Base-by-base conservation (phyloP, 2,329 filamentous ascomycete genomes). In the Penicillium occitanis region DNA sequence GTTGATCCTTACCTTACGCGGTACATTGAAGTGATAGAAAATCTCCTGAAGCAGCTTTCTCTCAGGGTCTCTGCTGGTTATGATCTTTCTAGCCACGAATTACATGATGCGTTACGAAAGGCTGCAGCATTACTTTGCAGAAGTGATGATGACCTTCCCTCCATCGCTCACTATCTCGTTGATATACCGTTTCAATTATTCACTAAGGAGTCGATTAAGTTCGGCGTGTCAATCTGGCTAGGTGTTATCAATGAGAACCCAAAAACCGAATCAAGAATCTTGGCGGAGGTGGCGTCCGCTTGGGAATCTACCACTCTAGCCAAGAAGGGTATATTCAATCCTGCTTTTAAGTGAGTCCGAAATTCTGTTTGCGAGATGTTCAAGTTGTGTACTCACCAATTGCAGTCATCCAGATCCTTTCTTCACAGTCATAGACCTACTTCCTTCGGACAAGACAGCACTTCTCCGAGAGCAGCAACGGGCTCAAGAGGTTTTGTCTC, bases 231-330 rank as follows among this genome's bases (percentile, higher is more conserved):
- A 3, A 82, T 99, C 6, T 99, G 95, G 95, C 88, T 97, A 68
- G 95, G 95, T 30, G 91, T 98, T 14, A 96, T 98, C 73, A 95
- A 98, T 72, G 95, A 99, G 76, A 98, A 97, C 73, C 91, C 93
- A 2, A 86, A 87, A 65, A 89, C 97, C 78, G 93, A 97, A 77
- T 87, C 94, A 8, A 89, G 93, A 68, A 88, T 99, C 65, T 80
- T 99, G 37, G 89, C 88, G 62, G 92, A 96, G 75, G 91, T 98
- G 71, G 90, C 91, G 10, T 90, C 95, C 74, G 91, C 94, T 69
- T 99, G 94, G 92, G 94, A 98, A 77, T 84, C 86, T 66, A 95
- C 91, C 3, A 88, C 97, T 55, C 86, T 91, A 66, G 89, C 87
- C 71, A 88, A 87, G 68, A 85, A 90, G 62, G 95, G 95, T 11